Percentiles rank a stretch among this genome's conserved stretches.
These are phyloP conservation scores for Crucihimalaya himalaica DNA, from an alignment of 345 rosid species.

Conservation along the genomic window DNA sequence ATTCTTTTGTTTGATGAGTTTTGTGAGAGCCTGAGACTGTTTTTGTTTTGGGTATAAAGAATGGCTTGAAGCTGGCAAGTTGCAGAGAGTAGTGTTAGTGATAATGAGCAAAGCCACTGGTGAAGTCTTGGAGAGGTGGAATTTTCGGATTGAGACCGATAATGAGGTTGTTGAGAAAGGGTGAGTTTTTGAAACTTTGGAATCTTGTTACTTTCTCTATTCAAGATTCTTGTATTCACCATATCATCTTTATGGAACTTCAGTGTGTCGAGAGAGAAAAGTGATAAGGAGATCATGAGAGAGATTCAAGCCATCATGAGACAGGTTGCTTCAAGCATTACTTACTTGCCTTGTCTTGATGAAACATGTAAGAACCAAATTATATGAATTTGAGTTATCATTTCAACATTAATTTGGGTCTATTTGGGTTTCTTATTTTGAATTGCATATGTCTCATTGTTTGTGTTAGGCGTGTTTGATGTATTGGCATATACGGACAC, in stretches of 20 bases:
- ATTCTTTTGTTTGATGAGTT: background rate
- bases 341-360: conserved; percentile 96
- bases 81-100: conserved; percentile 85
- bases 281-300: conserved; percentile 95
- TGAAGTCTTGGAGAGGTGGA: conserved; percentile 96
- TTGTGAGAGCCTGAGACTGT: background rate
- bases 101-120: conserved; percentile 80
- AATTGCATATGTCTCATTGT: background rate
- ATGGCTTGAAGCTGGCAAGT: conserved; percentile 89
- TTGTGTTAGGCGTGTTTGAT: conserved; percentile 78
- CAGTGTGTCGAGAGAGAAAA: conserved; percentile 90
- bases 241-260: background rate
- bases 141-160: conserved; percentile 88
- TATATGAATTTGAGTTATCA: background rate
- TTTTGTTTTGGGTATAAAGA: conserved; percentile 45
- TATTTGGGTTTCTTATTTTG: background rate
- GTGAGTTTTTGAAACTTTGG: conserved; percentile 32
- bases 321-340: conserved; percentile 89
- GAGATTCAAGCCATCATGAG: conserved; percentile 97
- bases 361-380: conserved; percentile 65
- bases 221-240: background rate
- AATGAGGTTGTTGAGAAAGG: conserved; percentile 81
- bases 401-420: background rate
- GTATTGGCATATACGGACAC: conserved; percentile 90
- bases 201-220: background rate